Conservation (phyloP, 805 yeast genomes). For the Isabelozyma rhagii region DNA sequence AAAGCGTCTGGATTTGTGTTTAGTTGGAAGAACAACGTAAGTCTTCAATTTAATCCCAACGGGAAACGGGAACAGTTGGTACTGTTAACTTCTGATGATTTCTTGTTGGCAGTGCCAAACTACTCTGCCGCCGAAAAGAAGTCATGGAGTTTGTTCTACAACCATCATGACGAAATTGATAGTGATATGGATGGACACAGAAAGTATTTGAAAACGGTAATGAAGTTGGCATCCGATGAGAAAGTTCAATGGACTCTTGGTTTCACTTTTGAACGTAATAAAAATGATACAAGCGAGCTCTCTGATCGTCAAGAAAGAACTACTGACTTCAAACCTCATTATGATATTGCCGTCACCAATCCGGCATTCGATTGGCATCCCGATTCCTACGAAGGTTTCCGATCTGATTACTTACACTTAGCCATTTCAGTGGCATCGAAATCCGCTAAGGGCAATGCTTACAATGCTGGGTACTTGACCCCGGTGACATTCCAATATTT, state of each 20-base stretch:
- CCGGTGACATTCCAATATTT: conserved; percentile 38
- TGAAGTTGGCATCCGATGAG: conserved; percentile 59
- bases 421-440: conserved; percentile 37
- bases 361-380: conserved; percentile 56
- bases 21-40: conserved; percentile 58
- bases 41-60: conserved; percentile 48
- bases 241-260: conserved; percentile 79
- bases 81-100: conserved; percentile 52
- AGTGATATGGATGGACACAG: conserved; percentile 25
- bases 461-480: conserved; percentile 35
- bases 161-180: conserved; percentile 14
- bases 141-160: conserved; percentile 37
- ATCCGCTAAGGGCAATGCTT: conserved; percentile 25
- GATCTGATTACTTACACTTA: conserved; percentile 77
- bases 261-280: conserved; percentile 65
- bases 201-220: conserved; percentile 38
- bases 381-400: conserved; percentile 76
- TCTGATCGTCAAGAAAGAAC: conserved; percentile 44
- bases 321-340: conserved; percentile 55
- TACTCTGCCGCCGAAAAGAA: conserved; percentile 34
- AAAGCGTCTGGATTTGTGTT: conserved; percentile 62
- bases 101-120: conserved; percentile 56
- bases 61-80: conserved; percentile 49
- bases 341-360: conserved; percentile 56
- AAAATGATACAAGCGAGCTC: conserved; percentile 23